A percentile compares a stretch with the other conserved stretches of the same genome.
Conservation (phyloP, 2,329 filamentous ascomycete genomes). For the Aspergillus tubingensis region DNA sequence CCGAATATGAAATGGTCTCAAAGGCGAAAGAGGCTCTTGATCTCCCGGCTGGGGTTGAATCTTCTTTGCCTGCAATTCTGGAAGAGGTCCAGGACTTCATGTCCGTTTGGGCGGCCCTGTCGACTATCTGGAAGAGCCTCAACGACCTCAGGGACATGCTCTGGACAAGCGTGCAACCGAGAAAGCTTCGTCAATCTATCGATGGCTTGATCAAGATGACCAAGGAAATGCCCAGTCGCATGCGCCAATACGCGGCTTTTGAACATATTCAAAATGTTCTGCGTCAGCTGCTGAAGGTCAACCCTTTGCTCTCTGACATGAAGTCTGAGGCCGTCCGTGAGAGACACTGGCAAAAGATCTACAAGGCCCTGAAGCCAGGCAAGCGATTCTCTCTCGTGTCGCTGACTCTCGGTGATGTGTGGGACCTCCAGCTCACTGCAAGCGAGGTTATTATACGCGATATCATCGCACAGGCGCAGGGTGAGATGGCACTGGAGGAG, state of each 20-base stretch:
- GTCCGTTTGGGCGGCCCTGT: constrained; percentile 94
- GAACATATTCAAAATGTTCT: constrained; percentile 95
- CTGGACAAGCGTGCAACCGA: constrained; percentile 93
- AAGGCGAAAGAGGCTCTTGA: constrained; percentile 97
- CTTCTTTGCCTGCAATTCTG: constrained; percentile 78
- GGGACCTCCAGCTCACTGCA: constrained; percentile 88
- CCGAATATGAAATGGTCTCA: constrained; percentile 88
- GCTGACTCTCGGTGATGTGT: constrained; percentile 97
- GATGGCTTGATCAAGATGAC: constrained; percentile 96
- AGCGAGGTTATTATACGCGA: constrained; percentile 87
- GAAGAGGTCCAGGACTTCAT: constrained; percentile 99
- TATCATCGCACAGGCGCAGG: constrained; percentile 93
- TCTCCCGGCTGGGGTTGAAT: constrained; percentile 76
- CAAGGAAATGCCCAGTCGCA: constrained; percentile 97
- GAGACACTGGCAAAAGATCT: constrained; percentile 96
- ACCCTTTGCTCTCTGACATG: constrained; percentile 80
- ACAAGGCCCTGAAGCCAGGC: constrained; percentile 88
- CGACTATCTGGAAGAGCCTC: constrained; percentile 93
- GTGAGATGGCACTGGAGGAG: constrained; percentile 97
- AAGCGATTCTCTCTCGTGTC: constrained; percentile 93
- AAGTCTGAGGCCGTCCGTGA: constrained; percentile 97
- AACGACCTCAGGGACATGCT: constrained; percentile 89
- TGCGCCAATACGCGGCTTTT: constrained; percentile 99
- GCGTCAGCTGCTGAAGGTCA: constrained; percentile 86
- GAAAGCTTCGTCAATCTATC: constrained; percentile 86